Conservation (phyloP, 2,329 filamentous ascomycete species). For the Dendrostoma leiphaemia region DNA sequence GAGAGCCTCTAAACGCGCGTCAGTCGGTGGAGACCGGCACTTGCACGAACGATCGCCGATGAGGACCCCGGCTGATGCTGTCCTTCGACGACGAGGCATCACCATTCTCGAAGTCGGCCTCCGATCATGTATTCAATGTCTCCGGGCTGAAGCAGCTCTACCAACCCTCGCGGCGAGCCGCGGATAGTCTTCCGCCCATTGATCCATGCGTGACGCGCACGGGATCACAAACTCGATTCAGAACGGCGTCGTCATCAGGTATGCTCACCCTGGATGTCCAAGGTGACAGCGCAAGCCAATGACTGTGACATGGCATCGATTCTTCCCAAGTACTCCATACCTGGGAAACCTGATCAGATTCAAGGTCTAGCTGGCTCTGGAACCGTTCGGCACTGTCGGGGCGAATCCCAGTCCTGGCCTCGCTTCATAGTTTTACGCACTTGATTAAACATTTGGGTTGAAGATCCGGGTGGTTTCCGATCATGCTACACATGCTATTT, state of each 20-base stretch:
- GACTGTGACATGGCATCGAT: not conserved
- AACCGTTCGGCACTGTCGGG: not conserved
- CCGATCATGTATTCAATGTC: not conserved
- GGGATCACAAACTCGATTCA: not conserved
- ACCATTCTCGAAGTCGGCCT: not conserved
- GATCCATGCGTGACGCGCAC: not conserved
- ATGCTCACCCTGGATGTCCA: not conserved
- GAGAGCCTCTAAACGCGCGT: constrained; percentile 16
- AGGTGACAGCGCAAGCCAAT: not conserved
- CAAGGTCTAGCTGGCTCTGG: not conserved
- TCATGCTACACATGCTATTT: constrained; percentile 4
- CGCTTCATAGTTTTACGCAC: not conserved
- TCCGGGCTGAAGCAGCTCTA: not conserved
- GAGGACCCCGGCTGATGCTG: not conserved
- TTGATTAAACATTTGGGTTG: too few relatives aligned
- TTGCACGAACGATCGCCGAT: constrained; percentile 12
- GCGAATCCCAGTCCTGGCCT: not conserved
- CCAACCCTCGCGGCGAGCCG: not conserved
- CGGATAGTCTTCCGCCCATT: not conserved
- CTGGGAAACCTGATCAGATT: not conserved
- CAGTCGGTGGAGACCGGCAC: constrained; percentile 13
- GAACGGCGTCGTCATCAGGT: not conserved
- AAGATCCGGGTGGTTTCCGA: not conserved
- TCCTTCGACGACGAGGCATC: not conserved
- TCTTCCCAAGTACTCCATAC: not conserved